Conservation (phyloP, 805 yeast species). For the Grigorovia yakushimaensis region DNA sequence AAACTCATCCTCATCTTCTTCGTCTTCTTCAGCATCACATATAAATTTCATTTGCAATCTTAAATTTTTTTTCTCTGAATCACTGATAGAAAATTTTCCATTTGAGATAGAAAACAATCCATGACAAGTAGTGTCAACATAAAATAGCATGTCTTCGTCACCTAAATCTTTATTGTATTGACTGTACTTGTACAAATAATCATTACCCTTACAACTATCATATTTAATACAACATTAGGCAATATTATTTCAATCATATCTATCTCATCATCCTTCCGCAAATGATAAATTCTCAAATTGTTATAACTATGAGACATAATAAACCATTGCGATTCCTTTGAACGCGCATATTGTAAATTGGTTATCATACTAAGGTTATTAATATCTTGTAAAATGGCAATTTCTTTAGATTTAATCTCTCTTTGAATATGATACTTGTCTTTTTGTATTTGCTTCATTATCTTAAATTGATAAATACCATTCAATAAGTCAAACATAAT, state of each 20-base stretch:
- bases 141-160: constrained; percentile 1
- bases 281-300: constrained; percentile 3
- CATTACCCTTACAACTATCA: neutral
- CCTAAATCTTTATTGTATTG: neutral
- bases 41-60: constrained; percentile 2
- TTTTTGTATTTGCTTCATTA: neutral
- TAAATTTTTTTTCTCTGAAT: neutral
- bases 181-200: neutral
- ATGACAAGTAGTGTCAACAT: constrained; percentile 2
- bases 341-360: neutral
- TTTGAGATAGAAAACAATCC: neutral
- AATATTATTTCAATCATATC: constrained; percentile 4
- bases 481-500: constrained; percentile 8
- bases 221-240: constrained; percentile 8
- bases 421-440: constrained; percentile 1
- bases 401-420: neutral
- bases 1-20: constrained; percentile 3
- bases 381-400: constrained; percentile 1
- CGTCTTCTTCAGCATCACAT: neutral
- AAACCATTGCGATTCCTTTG: constrained; percentile 3
- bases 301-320: constrained; percentile 4
- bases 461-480: constrained; percentile 12
- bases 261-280: neutral
- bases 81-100: neutral
- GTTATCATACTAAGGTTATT: constrained; percentile 2